Conservation (phyloP, 2,329 filamentous ascomycete genomes). For the Epichloe glyceriae region DNA sequence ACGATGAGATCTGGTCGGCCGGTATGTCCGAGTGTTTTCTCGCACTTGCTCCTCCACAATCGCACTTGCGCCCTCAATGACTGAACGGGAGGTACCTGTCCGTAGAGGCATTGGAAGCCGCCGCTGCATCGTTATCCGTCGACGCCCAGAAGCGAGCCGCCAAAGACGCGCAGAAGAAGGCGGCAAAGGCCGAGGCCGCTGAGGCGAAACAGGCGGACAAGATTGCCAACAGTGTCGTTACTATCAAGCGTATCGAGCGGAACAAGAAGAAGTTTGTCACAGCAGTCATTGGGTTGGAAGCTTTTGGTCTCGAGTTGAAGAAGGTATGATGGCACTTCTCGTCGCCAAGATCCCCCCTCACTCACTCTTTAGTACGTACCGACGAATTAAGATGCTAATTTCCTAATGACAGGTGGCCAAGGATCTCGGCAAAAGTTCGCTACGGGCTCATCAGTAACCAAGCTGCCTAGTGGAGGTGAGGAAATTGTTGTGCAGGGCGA, state of each 20-base stretch:
- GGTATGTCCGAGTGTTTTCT: slow-evolving; percentile 37
- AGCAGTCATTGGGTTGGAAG: slow-evolving; percentile 78
- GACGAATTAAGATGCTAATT: background rate
- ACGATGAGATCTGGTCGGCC: slow-evolving; percentile 71
- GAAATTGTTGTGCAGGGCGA: slow-evolving; percentile 98
- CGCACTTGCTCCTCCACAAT: background rate
- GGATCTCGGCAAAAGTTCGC: slow-evolving; percentile 98
- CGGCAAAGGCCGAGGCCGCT: slow-evolving; percentile 78
- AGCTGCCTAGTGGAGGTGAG: slow-evolving; percentile 72
- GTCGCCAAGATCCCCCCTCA: background rate
- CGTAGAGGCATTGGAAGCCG: slow-evolving; percentile 66
- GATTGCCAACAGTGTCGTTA: slow-evolving; percentile 69
- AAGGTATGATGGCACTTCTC: slow-evolving; percentile 37
- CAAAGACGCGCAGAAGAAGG: slow-evolving; percentile 94
- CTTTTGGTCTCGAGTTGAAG: slow-evolving; percentile 84
- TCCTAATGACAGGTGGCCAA: slow-evolving; percentile 51
- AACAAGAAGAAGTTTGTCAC: slow-evolving; percentile 98
- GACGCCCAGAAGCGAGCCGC: slow-evolving; percentile 89
- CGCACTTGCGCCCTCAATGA: background rate
- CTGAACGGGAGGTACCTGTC: background rate
- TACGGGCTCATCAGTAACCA: slow-evolving; percentile 84
- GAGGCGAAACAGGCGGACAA: slow-evolving; percentile 75
- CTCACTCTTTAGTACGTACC: background rate
- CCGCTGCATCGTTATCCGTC: slow-evolving; percentile 73
- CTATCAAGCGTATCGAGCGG: slow-evolving; percentile 92